These are phyloP conservation scores for Daldinia childiae DNA, from an alignment of 495 filamentous ascomycete genomes.

Conservation along the genomic window DNA sequence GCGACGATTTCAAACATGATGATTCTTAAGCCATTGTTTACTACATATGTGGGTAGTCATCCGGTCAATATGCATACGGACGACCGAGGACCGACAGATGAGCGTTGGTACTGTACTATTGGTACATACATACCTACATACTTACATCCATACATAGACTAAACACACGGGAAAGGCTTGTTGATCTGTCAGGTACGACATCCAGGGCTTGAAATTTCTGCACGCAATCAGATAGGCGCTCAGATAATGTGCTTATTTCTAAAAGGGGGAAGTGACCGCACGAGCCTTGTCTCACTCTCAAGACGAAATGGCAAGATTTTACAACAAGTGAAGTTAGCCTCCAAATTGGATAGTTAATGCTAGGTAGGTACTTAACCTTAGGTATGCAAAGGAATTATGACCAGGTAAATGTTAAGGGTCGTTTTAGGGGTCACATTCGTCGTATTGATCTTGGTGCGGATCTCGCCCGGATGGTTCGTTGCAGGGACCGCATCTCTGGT, in stretches of 20 bases:
- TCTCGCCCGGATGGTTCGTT: constrained; percentile 34
- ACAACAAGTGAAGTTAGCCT: constrained; percentile 18
- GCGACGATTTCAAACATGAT: constrained; percentile 16
- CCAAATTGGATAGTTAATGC: too few relatives aligned
- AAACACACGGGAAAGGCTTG: constrained; percentile 8
- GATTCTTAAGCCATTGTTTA: not conserved
- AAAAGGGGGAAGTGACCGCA: constrained; percentile 29
- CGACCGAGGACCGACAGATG: constrained; percentile 12
- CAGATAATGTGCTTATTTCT: constrained; percentile 43
- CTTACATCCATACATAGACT: too few relatives aligned
- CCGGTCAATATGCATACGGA: constrained; percentile 11
- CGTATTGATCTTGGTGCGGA: constrained; percentile 39
- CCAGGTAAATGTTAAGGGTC: constrained; percentile 35
- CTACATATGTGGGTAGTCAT: constrained; percentile 2
- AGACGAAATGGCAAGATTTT: constrained; percentile 17
- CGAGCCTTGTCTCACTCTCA: constrained; percentile 18
- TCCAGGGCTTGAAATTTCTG: constrained; percentile 32
- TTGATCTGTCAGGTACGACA: constrained; percentile 37
- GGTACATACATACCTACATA: constrained; percentile 19
- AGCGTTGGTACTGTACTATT: not conserved
- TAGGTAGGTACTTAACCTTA: too few relatives aligned
- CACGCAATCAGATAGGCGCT: constrained; percentile 33
- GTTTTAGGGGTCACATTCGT: too few relatives aligned
- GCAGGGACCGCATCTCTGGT: constrained; percentile 34
- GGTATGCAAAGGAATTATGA: constrained; percentile 12